Evolutionary conservation across 257 asterid genomes (phyloP).

Genomic region (Fraxinus pennsylvanica): DNA sequence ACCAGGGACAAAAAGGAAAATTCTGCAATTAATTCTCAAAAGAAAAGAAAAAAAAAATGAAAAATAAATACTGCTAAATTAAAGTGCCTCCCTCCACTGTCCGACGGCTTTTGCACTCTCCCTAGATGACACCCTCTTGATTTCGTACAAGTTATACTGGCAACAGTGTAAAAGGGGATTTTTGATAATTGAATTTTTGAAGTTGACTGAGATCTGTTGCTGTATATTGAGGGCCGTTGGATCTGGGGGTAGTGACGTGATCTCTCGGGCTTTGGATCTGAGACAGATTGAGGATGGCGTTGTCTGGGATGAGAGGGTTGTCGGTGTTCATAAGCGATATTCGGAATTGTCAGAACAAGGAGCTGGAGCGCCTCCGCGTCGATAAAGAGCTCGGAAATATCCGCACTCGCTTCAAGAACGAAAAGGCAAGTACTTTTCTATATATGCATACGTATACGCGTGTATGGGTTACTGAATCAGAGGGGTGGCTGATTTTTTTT

Average conservation of each 20-base stretch:
- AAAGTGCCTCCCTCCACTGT: constrained; percentile 36
- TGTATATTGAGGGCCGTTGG: constrained; percentile 28
- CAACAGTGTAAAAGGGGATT: neutral
- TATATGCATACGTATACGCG: neutral
- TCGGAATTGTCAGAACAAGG: constrained; percentile 95
- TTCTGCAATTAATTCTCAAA: neutral
- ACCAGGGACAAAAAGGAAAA: neutral
- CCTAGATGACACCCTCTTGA: constrained; percentile 36
- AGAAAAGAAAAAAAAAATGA: neutral
- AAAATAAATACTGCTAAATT: neutral
- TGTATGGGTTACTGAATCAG: neutral
- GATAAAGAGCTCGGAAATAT: constrained; percentile 95
- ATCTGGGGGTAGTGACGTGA: constrained; percentile 23
- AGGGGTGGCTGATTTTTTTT: neutral
- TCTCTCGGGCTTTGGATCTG: constrained; percentile 30
- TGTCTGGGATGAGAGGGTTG: constrained; percentile 98
- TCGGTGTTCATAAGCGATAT: constrained; percentile 97
- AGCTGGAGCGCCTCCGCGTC: constrained; percentile 94
- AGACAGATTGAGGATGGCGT: constrained; percentile 63
- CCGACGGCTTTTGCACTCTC: constrained; percentile 41
- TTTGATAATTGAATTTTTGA: neutral
- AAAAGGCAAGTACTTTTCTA: constrained; percentile 54
- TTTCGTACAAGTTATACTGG: neutral
- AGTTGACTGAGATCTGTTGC: neutral
- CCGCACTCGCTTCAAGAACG: constrained; percentile 90